phyloP scores from a whole-genome alignment of 306 rosid species.

The Carpinus viminea region DNA sequence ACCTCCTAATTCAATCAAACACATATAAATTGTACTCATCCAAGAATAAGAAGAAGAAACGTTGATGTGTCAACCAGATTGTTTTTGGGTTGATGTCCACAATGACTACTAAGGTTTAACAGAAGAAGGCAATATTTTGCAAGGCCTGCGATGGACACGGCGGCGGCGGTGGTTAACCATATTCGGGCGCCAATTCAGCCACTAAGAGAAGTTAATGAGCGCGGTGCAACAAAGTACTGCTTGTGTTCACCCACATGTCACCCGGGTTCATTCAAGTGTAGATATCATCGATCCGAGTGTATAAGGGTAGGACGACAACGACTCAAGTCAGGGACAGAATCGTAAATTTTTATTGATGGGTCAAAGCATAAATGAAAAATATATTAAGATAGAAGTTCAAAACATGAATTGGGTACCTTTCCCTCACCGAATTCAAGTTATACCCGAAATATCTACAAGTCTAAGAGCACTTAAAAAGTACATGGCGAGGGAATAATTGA shows the following conservation, averaged over 20 bases:
- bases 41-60: background rate
- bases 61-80: background rate
- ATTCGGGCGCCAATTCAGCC: background rate
- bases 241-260: conserved; percentile 4
- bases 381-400: too few relatives aligned
- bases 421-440: too few relatives aligned
- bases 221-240: background rate
- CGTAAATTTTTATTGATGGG: too few relatives aligned
- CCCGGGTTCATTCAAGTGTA: conserved; percentile 10
- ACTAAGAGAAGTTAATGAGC: too few relatives aligned
- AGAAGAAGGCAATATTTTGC: background rate
- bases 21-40: background rate
- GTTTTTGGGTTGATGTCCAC: background rate
- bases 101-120: background rate
- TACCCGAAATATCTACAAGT: too few relatives aligned
- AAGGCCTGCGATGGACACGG: background rate
- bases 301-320: background rate
- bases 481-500: too few relatives aligned
- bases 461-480: too few relatives aligned
- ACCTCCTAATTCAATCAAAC: background rate
- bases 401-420: too few relatives aligned
- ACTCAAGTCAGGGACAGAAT: too few relatives aligned
- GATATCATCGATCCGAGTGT: conserved; percentile 5
- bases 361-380: too few relatives aligned
- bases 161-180: background rate